These are phyloP conservation scores for Simplicillium sp. DNA, from an alignment of 2,329 filamentous ascomycete genomes.

Conservation along the genomic window DNA sequence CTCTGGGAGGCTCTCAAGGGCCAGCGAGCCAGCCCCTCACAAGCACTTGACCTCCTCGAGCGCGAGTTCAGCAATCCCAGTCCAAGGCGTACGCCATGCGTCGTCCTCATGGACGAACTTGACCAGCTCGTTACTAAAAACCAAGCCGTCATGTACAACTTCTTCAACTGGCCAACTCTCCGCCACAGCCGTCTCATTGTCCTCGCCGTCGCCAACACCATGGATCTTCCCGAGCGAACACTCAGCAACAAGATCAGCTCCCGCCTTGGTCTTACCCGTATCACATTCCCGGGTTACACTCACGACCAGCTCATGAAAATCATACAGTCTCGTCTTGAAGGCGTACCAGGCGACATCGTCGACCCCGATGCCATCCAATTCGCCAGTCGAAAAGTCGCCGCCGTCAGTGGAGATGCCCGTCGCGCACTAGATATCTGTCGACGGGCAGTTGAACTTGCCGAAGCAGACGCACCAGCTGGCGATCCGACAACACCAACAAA, in stretches of 20 bases:
- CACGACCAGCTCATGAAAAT: slow-evolving; percentile 97
- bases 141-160: slow-evolving; percentile 99
- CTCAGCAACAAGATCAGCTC: slow-evolving; percentile 98
- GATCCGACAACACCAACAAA: slow-evolving; percentile 54
- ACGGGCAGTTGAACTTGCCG: slow-evolving; percentile 88
- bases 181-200: slow-evolving; percentile 90
- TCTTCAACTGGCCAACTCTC: slow-evolving; percentile 97
- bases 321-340: slow-evolving; percentile 85
- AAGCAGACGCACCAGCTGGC: slow-evolving; percentile 48
- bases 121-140: slow-evolving; percentile 97
- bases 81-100: slow-evolving; percentile 84
- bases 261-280: slow-evolving; percentile 75
- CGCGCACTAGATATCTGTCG: slow-evolving; percentile 92
- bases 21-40: slow-evolving; percentile 82
- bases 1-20: slow-evolving; percentile 95
- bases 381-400: slow-evolving; percentile 90
- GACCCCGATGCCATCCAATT: slow-evolving; percentile 93
- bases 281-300: slow-evolving; percentile 95
- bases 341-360: slow-evolving; percentile 81
- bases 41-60: slow-evolving; percentile 84
- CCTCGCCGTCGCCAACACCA: slow-evolving; percentile 94
- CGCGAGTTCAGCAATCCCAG: slow-evolving; percentile 88
- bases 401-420: slow-evolving; percentile 88
- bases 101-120: slow-evolving; percentile 96
- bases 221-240: slow-evolving; percentile 94